Conservation (phyloP, 2,329 filamentous ascomycete species). For the Alternaria tenuissima region DNA sequence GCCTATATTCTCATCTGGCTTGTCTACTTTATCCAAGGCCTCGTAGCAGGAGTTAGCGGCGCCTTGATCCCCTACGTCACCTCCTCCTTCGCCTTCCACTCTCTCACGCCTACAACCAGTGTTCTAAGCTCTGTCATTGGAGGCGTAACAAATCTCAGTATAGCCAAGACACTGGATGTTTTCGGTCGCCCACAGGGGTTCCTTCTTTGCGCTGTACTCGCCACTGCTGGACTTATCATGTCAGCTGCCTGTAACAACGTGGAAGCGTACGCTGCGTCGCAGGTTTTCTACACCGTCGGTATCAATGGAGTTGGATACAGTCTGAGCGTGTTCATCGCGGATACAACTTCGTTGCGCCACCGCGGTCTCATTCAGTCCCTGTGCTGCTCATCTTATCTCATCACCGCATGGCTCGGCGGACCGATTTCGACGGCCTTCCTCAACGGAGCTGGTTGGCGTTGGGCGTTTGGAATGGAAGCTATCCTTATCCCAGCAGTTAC, state of each 20-base stretch:
- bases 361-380: slow-evolving; percentile 68
- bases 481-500: slow-evolving; percentile 69
- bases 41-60: slow-evolving; percentile 51
- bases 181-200: slow-evolving; percentile 50
- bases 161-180: slow-evolving; percentile 51
- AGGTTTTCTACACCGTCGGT: slow-evolving; percentile 65
- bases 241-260: slow-evolving; percentile 70
- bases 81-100: slow-evolving; percentile 41
- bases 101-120: slow-evolving; percentile 41
- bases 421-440: slow-evolving; percentile 51
- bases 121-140: slow-evolving; percentile 47
- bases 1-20: slow-evolving; percentile 15
- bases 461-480: slow-evolving; percentile 72
- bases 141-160: slow-evolving; percentile 45
- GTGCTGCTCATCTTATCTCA: slow-evolving; percentile 27
- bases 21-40: slow-evolving; percentile 53
- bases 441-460: slow-evolving; percentile 64
- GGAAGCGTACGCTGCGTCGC: slow-evolving; percentile 67
- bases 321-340: slow-evolving; percentile 65
- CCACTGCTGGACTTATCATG: slow-evolving; percentile 61
- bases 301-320: slow-evolving; percentile 4
- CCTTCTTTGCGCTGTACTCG: slow-evolving; percentile 31
- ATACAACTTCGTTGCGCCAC: slow-evolving; percentile 69
- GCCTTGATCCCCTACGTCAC: slow-evolving; percentile 50
- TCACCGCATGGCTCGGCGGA: slow-evolving; percentile 30